phyloP scores from a whole-genome alignment of 108 stramenopile species.

The Schizochytrium sp. region DNA sequence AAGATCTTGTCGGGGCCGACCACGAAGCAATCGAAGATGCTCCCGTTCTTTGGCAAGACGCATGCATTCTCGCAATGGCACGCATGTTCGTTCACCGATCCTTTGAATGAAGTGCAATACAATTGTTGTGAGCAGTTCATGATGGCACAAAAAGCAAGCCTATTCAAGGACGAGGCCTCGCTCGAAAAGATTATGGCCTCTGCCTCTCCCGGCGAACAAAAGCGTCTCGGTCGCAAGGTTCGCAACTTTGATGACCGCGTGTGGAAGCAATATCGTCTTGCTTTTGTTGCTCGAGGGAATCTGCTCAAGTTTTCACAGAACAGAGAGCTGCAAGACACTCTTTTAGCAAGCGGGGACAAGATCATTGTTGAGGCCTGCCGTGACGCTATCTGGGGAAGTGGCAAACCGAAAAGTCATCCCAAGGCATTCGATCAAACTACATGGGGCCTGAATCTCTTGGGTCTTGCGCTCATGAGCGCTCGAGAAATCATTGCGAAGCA shows the following conservation, averaged over 20 bases:
- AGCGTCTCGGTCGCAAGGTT: not conserved
- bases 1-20: too few relatives aligned
- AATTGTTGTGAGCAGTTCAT: not conserved
- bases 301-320: not conserved
- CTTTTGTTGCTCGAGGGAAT: not conserved
- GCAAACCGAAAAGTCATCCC: not conserved
- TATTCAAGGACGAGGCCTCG: not conserved
- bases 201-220: not conserved
- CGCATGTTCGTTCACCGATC: not conserved
- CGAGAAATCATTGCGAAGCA: not conserved
- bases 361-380: not conserved
- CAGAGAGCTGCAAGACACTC: not conserved
- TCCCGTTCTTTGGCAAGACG: not conserved
- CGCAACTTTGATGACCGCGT: not conserved
- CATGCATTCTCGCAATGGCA: not conserved
- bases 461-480: not conserved
- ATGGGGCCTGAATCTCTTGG: not conserved
- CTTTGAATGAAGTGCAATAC: not conserved
- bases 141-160: not conserved
- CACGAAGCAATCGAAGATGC: not conserved
- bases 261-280: not conserved
- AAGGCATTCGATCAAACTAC: not conserved
- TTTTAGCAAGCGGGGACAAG: not conserved
- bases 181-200: not conserved
- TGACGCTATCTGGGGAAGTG: not conserved